Evolutionary conservation across 2,329 filamentous ascomycete species (phyloP).

Genomic region (Stemphylium vesicarium): DNA sequence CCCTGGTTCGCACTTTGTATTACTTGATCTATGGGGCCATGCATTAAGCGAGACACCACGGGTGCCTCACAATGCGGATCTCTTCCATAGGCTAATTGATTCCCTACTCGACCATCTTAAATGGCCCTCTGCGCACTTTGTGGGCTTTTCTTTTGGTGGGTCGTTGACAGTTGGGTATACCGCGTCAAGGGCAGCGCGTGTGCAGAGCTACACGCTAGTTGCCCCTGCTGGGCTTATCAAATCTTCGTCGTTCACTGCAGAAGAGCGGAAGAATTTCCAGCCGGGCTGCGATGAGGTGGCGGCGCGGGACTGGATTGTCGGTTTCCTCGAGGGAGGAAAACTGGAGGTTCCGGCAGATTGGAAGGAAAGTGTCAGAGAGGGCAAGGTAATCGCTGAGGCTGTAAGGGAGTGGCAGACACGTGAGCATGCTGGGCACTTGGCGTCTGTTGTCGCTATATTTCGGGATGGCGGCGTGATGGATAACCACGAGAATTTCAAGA

Average conservation of each 20-base stretch:
- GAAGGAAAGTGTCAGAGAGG: slow-evolving; percentile 50
- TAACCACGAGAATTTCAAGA: slow-evolving; percentile 41
- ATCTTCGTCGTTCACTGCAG: slow-evolving; percentile 28
- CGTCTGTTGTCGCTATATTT: slow-evolving; percentile 56
- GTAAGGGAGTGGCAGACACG: slow-evolving; percentile 57
- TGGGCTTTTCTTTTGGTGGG: slow-evolving; percentile 61
- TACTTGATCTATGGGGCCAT: slow-evolving; percentile 62
- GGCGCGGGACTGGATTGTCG: slow-evolving; percentile 47
- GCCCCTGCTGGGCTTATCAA: slow-evolving; percentile 57
- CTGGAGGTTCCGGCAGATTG: slow-evolving; percentile 54
- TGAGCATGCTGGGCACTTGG: slow-evolving; percentile 55
- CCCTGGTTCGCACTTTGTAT: slow-evolving; percentile 50
- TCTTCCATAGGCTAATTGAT: slow-evolving; percentile 56
- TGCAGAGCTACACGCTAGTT: slow-evolving; percentile 51
- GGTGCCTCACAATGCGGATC: slow-evolving; percentile 46
- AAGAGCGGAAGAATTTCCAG: slow-evolving; percentile 26
- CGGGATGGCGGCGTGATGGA: slow-evolving; percentile 56
- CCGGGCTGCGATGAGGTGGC: slow-evolving; percentile 42
- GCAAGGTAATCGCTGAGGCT: slow-evolving; percentile 57
- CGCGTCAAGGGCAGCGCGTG: slow-evolving; percentile 34
- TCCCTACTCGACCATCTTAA: slow-evolving; percentile 48
- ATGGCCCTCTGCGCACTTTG: slow-evolving; percentile 54
- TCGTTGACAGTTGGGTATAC: slow-evolving; percentile 51
- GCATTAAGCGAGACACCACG: slow-evolving; percentile 59
- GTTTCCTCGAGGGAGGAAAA: slow-evolving; percentile 54